These are phyloP conservation scores for Cryomyces antarcticus DNA, from an alignment of 495 filamentous ascomycete genomes.

Conservation along the genomic window DNA sequence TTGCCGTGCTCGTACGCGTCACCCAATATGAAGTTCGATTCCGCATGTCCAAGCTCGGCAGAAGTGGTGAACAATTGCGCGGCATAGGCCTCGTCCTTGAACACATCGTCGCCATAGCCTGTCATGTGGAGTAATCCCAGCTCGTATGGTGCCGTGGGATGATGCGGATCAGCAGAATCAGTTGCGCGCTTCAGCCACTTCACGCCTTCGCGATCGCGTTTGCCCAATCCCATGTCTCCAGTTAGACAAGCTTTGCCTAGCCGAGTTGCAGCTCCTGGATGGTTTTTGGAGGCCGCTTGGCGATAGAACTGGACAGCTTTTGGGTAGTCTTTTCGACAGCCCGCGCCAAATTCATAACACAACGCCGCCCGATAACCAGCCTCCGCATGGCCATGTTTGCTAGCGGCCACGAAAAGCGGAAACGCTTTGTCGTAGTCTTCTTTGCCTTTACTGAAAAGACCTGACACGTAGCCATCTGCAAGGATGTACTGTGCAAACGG, in stretches of 20 bases:
- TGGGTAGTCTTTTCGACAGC: slow-evolving; percentile 63
- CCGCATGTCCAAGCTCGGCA: slow-evolving; percentile 72
- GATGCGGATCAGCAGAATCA: slow-evolving; percentile 73
- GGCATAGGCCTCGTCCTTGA: slow-evolving; percentile 73
- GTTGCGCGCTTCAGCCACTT: slow-evolving; percentile 93
- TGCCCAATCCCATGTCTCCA: slow-evolving; percentile 67
- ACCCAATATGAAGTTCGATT: slow-evolving; percentile 74
- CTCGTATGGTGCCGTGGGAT: slow-evolving; percentile 84
- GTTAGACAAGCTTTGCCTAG: slow-evolving; percentile 77
- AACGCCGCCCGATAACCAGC: slow-evolving; percentile 83
- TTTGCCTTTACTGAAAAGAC: slow-evolving; percentile 81
- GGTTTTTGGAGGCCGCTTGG: slow-evolving; percentile 73
- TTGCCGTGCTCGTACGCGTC: slow-evolving; percentile 91
- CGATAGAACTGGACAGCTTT: slow-evolving; percentile 91
- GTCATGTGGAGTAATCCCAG: slow-evolving; percentile 71
- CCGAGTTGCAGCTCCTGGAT: slow-evolving; percentile 85
- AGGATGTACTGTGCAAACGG: slow-evolving; percentile 97
- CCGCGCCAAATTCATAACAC: slow-evolving; percentile 98
- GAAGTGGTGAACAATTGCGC: slow-evolving; percentile 89
- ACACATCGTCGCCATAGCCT: slow-evolving; percentile 81
- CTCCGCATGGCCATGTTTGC: slow-evolving; percentile 94
- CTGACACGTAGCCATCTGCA: slow-evolving; percentile 81
- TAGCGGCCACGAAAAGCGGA: slow-evolving; percentile 74
- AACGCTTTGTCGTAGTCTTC: slow-evolving; percentile 82
- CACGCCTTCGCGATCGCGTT: slow-evolving; percentile 74